Evolutionary conservation across 1,284 basidiomycete species (phyloP), one percentile per base, ranked within the genome.

Genomic region (Pseudozyma sp.): DNA sequence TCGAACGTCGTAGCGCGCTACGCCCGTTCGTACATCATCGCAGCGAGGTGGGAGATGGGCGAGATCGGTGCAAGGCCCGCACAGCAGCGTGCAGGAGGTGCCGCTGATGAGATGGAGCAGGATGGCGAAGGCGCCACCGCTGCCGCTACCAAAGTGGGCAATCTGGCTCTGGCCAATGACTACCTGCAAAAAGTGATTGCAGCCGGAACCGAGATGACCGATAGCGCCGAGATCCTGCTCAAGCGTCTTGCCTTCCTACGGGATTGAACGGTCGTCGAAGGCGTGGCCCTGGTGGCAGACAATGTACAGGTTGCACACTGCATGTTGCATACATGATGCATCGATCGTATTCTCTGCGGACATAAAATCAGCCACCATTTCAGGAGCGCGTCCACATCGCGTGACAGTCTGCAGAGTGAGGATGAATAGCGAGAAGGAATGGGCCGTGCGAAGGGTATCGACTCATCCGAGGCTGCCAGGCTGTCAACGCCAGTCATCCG

Each of bases 41-140:
- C 81, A 17, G 81, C 81, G 5, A 70, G 75, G 31, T 82, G 68
- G 68, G 81, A 82, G 65, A 82, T 83, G 81, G 81, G 81, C 35
- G 80, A 82, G 49, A 71, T 82, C n/a, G 77, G 75, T 7, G 43
- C 49, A 3, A 59, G 50, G 37, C 16, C 51, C 40, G 49, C 69
- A 8, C 59, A 53, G 42, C 37, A 54, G 19, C 52, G 43, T 30
- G 40, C 55, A 11, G 54, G 42, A 45, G 49, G 24, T 24, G 24
- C 59, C 10, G 54, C 45, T 6, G 61, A 61, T 39, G 68, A 44
- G 14, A 69, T 50, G 55, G 67, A 67, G 29, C 60, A 75, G 31
- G 65, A 56, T 37, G 49, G 39, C 30, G 49, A 54, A 16, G 43
- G 40, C 11, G 61, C 37, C 16, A 31, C 50, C 9, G 47, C n/a